Evolutionary conservation across 2,329 filamentous ascomycete species (phyloP), one percentile per base, ranked within the genome.

Genomic region (Epichloe glyceriae): DNA sequence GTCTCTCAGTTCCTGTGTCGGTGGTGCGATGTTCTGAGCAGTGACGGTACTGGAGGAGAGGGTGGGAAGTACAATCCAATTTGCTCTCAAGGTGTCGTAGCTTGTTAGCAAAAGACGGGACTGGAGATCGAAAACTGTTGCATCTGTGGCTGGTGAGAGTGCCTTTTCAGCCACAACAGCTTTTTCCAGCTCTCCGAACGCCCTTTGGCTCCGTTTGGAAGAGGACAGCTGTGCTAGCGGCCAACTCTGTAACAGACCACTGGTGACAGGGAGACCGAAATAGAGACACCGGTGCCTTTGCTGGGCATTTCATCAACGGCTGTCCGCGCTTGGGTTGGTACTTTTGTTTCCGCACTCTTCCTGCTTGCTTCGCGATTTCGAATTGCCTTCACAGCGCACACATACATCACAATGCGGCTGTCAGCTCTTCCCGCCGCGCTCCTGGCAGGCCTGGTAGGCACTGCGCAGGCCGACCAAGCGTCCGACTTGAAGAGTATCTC

Each of bases 401-500:
- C 11, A 40, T 19, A 50, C 34, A 52, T 61, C 33, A 70, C 60
- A 56, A 76, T 76, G 73, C 67, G 73, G 68, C 64, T 73, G 60
- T 67, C 69, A 52, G 69, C 66, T 54, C 58, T 76, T 61, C 69
- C 72, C 57, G 69, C 71, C 57, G 65, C 70, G 62, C 68, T 74
- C 62, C 66, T 76, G 60, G 73, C 73, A 61, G 70, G 73, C 51
- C 65, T 71, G 55, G 70, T 77, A 54, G 74, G 74, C 64, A 73
- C 68, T 52, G 70, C 72, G 55, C 65, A 71, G 52, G 74, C 80
- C 61, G 56, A 64, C 42, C 73, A 70, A 46, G 73, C 74, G 56
- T 56, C 56, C 4, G 80, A 74, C 39, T 65, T 75, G 57, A 75
- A 74, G 68, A 75, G 73, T 65, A 75, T 77, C 59, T 66, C 68